Percentiles rank a stretch among this genome's conserved stretches.
Conservation (phyloP, 345 rosid genomes). For the Moringa oleifera region DNA sequence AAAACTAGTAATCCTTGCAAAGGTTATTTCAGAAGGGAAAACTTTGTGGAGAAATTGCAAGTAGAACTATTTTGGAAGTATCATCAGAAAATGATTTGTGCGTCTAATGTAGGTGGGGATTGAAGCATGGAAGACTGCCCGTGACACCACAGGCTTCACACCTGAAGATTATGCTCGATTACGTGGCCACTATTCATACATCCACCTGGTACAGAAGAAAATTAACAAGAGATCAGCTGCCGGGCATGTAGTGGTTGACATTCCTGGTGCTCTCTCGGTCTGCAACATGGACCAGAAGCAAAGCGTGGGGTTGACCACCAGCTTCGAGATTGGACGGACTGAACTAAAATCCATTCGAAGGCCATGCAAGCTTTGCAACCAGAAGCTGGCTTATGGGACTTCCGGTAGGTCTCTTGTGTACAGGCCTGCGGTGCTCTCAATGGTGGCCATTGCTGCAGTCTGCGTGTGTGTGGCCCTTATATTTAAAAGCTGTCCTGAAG, state of each 20-base stretch:
- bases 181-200: conserved; percentile 95
- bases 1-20: too few relatives aligned
- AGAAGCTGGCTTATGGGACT: conserved; percentile 46
- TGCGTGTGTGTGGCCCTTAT: conserved; percentile 96
- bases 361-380: conserved; percentile 68
- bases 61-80: not conserved
- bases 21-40: too few relatives aligned
- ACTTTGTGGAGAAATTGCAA: not conserved
- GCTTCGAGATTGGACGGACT: conserved; percentile 54
- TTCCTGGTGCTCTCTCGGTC: conserved; percentile 31
- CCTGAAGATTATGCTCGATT: conserved; percentile 97
- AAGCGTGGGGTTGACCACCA: conserved; percentile 26
- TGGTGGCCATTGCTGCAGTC: conserved; percentile 96
- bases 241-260: conserved; percentile 60
- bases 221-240: conserved; percentile 42
- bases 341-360: conserved; percentile 18
- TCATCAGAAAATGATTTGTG: not conserved
- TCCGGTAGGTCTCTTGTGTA: conserved; percentile 55
- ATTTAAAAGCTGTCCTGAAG: conserved; percentile 96
- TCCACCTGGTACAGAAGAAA: conserved; percentile 86
- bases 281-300: conserved; percentile 34
- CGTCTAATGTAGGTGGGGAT: conserved; percentile 61
- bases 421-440: conserved; percentile 95
- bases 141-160: conserved; percentile 82
- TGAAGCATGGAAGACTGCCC: conserved; percentile 84